Percentiles rank a stretch among this genome's conserved stretches.
phyloP scores from a whole-genome alignment of 768 basidiomycete species.

The Mycena rosella region DNA sequence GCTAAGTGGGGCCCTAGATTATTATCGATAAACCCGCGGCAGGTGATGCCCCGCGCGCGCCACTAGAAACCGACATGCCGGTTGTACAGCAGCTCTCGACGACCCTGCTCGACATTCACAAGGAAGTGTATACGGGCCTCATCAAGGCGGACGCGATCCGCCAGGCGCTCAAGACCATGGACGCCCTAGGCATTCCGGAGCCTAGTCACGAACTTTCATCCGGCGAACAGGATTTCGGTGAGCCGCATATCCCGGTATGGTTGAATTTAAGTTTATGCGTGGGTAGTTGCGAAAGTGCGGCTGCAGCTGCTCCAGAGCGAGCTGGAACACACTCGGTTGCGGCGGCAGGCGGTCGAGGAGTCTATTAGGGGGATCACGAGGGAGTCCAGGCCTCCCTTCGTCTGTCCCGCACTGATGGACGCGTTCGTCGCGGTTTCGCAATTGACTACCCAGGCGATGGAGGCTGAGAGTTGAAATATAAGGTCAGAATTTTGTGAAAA shows the following conservation, averaged over 20 bases:
- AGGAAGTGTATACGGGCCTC: constrained; percentile 41
- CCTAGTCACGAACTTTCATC: constrained; percentile 17
- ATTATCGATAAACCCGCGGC: background rate
- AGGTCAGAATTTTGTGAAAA: no score
- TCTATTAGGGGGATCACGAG: constrained; percentile 60
- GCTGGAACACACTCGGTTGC: constrained; percentile 51
- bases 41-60: background rate
- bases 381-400: constrained; percentile 66
- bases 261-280: background rate
- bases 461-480: background rate
- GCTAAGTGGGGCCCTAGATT: background rate
- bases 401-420: constrained; percentile 68
- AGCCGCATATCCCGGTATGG: background rate
- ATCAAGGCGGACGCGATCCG: constrained; percentile 44
- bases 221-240: constrained; percentile 12
- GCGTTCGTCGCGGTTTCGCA: constrained; percentile 65
- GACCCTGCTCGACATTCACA: constrained; percentile 45
- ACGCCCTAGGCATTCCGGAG: constrained; percentile 29
- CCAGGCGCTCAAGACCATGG: constrained; percentile 41
- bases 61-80: constrained; percentile 1
- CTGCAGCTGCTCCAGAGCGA: constrained; percentile 49
- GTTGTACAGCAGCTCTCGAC: constrained; percentile 39
- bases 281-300: constrained; percentile 42
- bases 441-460: constrained; percentile 51
- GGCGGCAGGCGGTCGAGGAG: constrained; percentile 58